Conservation (phyloP, 371 early-diverging fungal genomes). For the Neoconidiobolus thromboides region DNA sequence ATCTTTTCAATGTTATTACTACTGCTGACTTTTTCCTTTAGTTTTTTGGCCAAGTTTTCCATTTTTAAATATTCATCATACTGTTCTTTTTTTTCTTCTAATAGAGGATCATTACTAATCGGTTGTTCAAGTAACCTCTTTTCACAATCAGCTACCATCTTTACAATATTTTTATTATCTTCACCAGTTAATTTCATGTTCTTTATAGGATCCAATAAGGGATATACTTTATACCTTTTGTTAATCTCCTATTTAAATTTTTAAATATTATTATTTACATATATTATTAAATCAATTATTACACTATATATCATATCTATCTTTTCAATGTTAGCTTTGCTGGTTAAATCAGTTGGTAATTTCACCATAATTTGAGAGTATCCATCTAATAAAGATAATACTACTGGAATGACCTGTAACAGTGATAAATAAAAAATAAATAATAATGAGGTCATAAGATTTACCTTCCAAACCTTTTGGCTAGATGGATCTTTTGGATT, state of each 20-base stretch:
- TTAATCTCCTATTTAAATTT: constrained; percentile 2
- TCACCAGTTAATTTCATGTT: neutral
- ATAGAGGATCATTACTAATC: neutral
- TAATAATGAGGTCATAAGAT: too few species aligned
- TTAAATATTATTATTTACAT: too few species aligned
- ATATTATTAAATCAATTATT: constrained; percentile 5
- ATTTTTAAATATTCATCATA: neutral
- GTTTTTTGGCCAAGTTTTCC: neutral
- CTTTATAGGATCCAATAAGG: neutral
- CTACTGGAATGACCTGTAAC: constrained; percentile 49
- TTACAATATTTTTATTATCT: constrained; percentile 55
- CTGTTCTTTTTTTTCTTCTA: neutral
- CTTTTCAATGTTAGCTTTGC: neutral
- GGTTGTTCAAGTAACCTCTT: constrained; percentile 37
- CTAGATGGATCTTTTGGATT: too few species aligned
- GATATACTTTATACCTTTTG: neutral
- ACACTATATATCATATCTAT: constrained; percentile 25
- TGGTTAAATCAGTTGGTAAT: constrained; percentile 44
- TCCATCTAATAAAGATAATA: constrained; percentile 48
- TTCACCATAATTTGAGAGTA: constrained; percentile 57
- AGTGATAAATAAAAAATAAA: too few species aligned
- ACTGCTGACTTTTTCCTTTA: neutral
- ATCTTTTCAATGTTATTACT: constrained; percentile 13
- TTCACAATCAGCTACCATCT: neutral
- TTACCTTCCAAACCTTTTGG: too few species aligned